A percentile compares a stretch with the other conserved stretches of the same genome.
phyloP scores from a whole-genome alignment of 202 grass and related monocot genomes.

The Eragrostis tef region DNA sequence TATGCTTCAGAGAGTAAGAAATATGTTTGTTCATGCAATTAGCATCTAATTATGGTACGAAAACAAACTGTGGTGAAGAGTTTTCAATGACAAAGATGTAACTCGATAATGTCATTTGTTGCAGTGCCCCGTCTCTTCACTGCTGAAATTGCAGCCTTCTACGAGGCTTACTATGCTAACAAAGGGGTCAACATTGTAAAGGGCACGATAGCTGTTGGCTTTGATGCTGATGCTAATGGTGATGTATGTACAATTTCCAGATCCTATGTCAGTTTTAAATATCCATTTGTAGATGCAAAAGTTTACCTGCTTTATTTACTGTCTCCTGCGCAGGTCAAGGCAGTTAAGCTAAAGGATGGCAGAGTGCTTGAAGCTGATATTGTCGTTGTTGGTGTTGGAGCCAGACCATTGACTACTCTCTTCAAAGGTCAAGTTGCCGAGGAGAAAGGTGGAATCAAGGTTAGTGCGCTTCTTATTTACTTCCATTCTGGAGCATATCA shows the following conservation, averaged over 20 bases:
- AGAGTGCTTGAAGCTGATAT: conserved; percentile 79
- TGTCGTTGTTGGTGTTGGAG: conserved; percentile 95
- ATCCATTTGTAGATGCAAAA: background rate
- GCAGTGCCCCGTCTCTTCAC: conserved; percentile 96
- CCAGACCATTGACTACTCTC: conserved; percentile 70
- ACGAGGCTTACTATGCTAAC: conserved; percentile 93
- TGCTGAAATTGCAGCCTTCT: conserved; percentile 85
- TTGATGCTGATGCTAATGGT: conserved; percentile 77
- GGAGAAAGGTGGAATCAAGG: conserved; percentile 99
- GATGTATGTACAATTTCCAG: conserved; percentile 59
- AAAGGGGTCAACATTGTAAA: conserved; percentile 92
- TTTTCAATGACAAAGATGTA: background rate
- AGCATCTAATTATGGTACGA: background rate
- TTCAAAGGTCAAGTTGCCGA: conserved; percentile 91
- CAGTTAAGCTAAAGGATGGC: conserved; percentile 78
- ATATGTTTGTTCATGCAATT: conserved; percentile 6
- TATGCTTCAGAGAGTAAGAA: conserved; percentile 2
- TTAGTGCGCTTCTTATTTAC: conserved; percentile 27
- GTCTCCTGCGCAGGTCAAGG: conserved; percentile 64
- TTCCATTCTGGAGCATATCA: background rate
- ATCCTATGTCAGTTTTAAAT: conserved; percentile 6
- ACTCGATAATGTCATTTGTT: conserved; percentile 38
- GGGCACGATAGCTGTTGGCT: conserved; percentile 82
- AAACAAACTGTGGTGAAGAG: conserved; percentile 4
- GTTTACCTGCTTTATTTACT: conserved; percentile 14